These are phyloP conservation scores for Hypoxylon fuscum DNA, from an alignment of 495 filamentous ascomycete species.

Conservation along the genomic window DNA sequence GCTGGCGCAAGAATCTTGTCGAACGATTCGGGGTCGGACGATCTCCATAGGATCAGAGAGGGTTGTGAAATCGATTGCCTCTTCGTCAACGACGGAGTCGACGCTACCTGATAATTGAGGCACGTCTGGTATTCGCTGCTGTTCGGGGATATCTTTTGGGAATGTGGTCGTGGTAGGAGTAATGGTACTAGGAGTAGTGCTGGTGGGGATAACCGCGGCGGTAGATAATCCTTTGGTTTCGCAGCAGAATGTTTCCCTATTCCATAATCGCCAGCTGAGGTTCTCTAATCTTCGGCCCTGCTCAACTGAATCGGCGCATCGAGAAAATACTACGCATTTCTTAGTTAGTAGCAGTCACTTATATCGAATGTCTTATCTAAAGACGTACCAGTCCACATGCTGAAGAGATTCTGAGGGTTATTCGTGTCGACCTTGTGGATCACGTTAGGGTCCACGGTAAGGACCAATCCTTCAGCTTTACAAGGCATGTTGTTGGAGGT, in stretches of 20 bases:
- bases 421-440: conserved; percentile 94
- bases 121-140: conserved; percentile 60
- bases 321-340: conserved; percentile 80
- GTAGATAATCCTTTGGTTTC: conserved; percentile 58
- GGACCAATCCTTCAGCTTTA: conserved; percentile 68
- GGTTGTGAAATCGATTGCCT: conserved; percentile 73
- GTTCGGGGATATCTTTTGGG: conserved; percentile 58
- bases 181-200: no score
- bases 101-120: conserved; percentile 93
- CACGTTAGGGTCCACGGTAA: conserved; percentile 84
- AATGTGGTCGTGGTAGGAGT: conserved; percentile 51
- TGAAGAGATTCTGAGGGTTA: conserved; percentile 91
- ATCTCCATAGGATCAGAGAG: conserved; percentile 66
- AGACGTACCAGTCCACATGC: conserved; percentile 95
- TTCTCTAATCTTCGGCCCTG: conserved; percentile 94
- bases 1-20: conserved; percentile 64
- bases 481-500: conserved; percentile 54
- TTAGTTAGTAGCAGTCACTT: conserved; percentile 30
- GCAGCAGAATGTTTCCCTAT: conserved; percentile 94
- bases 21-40: conserved; percentile 64
- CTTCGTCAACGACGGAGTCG: conserved; percentile 82
- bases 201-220: no score
- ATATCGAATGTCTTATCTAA: conserved; percentile 9
- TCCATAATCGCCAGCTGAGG: conserved; percentile 95
- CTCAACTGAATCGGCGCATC: conserved; percentile 93